phyloP scores from a whole-genome alignment of 2,329 filamentous ascomycete genomes.

The Xylaria sp. region DNA sequence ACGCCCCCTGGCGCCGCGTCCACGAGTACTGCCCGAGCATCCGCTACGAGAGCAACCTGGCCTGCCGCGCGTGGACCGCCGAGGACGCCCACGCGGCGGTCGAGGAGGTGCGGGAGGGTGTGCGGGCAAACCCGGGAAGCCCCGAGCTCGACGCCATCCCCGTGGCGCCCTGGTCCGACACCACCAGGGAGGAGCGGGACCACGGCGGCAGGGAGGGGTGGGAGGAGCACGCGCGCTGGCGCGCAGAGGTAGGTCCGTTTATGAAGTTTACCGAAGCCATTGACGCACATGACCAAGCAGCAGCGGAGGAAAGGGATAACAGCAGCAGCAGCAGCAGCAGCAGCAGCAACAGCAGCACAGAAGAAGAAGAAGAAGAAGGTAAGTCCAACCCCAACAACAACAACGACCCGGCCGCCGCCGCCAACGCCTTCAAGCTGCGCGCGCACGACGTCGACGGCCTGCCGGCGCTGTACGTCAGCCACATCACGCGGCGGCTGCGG shows the following conservation, averaged over 20 bases:
- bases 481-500: background rate
- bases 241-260: slow-evolving; percentile 14
- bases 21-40: slow-evolving; percentile 15
- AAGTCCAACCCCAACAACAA: background rate
- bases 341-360: background rate
- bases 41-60: slow-evolving; percentile 20
- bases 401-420: too few species aligned
- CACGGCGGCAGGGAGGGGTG: slow-evolving; percentile 9
- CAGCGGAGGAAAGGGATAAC: background rate
- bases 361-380: background rate
- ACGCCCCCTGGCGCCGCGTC: slow-evolving; percentile 37
- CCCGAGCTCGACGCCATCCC: slow-evolving; percentile 6
- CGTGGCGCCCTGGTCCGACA: slow-evolving; percentile 19
- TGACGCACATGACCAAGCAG: background rate
- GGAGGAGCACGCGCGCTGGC: slow-evolving; percentile 11
- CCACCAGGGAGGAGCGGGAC: slow-evolving; percentile 15
- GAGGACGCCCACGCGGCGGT: slow-evolving; percentile 2
- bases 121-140: too few species aligned
- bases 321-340: background rate
- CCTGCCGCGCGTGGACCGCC: background rate
- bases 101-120: background rate
- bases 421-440: slow-evolving; percentile 13
- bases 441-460: slow-evolving; percentile 21
- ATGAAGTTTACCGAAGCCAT: slow-evolving; percentile 8
- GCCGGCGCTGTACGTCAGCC: slow-evolving; percentile 3